Conservation (phyloP, 2,329 filamentous ascomycete genomes). For the Cercospora citrullina region DNA sequence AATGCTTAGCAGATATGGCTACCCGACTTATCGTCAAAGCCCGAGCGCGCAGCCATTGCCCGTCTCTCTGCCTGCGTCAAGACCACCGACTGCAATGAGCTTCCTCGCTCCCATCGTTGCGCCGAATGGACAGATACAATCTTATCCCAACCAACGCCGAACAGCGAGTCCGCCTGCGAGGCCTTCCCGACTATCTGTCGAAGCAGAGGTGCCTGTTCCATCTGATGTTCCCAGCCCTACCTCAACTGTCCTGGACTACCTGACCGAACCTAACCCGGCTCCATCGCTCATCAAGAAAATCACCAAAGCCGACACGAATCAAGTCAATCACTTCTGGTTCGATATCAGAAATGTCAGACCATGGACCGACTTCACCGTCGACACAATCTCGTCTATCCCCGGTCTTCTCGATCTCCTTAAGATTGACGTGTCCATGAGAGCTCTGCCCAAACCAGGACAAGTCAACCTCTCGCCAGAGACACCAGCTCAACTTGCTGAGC, state of each 20-base stretch:
- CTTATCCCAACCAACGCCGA: conserved; percentile 33
- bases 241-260: conserved; percentile 74
- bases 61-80: conserved; percentile 33
- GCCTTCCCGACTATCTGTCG: conserved; percentile 46
- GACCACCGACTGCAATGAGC: conserved; percentile 40
- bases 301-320: conserved; percentile 69
- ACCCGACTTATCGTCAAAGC: conserved; percentile 69
- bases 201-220: conserved; percentile 39
- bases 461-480: conserved; percentile 66
- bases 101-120: conserved; percentile 40
- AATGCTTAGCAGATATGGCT: conserved; percentile 62
- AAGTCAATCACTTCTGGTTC: conserved; percentile 90
- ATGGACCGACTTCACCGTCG: conserved; percentile 77
- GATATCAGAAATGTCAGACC: conserved; percentile 83
- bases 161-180: conserved; percentile 43
- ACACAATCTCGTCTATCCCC: conserved; percentile 70
- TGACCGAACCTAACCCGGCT: conserved; percentile 77
- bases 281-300: conserved; percentile 74
- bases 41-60: conserved; percentile 38
- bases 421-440: conserved; percentile 57
- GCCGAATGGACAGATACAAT: conserved; percentile 35
- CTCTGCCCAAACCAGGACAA: conserved; percentile 60
- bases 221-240: conserved; percentile 41
- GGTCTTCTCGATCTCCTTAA: conserved; percentile 71
- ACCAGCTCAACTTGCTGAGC: conserved; percentile 70